These are phyloP conservation scores for Brassica incana DNA, from an alignment of 345 rosid genomes.

Conservation along the genomic window DNA sequence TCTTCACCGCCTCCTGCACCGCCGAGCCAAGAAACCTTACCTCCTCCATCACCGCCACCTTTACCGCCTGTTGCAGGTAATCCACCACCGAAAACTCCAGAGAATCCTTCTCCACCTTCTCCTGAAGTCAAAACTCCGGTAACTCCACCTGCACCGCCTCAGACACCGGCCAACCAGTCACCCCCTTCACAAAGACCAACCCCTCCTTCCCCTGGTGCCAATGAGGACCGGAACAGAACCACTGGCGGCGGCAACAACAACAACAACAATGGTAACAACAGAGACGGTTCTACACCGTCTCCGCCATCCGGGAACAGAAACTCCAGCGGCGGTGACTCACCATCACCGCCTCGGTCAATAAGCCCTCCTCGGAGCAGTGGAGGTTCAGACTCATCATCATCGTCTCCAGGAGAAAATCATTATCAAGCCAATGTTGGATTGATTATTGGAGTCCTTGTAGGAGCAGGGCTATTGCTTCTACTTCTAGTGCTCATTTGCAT, in stretches of 20 bases:
- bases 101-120: constrained; percentile 35
- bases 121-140: constrained; percentile 19
- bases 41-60: constrained; percentile 33
- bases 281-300: constrained; percentile 21
- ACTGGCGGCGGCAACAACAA: not conserved
- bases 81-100: constrained; percentile 32
- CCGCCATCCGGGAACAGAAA: constrained; percentile 24
- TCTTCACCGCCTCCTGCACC: constrained; percentile 39
- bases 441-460: constrained; percentile 45
- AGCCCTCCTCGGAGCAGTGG: constrained; percentile 40
- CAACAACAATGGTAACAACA: constrained; percentile 11
- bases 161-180: constrained; percentile 20
- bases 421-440: constrained; percentile 24
- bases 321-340: constrained; percentile 20
- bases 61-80: constrained; percentile 18
- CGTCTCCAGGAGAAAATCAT: not conserved
- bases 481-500: constrained; percentile 33
- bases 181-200: constrained; percentile 34
- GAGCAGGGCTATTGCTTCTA: constrained; percentile 43
- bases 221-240: constrained; percentile 28
- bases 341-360: constrained; percentile 29
- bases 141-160: not conserved
- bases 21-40: constrained; percentile 12
- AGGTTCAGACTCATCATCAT: constrained; percentile 8
- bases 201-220: constrained; percentile 34